Evolutionary conservation across 208 protist species (phyloP), one percentile per base, ranked within the genome.

Genomic region (Leishmania arabica): DNA sequence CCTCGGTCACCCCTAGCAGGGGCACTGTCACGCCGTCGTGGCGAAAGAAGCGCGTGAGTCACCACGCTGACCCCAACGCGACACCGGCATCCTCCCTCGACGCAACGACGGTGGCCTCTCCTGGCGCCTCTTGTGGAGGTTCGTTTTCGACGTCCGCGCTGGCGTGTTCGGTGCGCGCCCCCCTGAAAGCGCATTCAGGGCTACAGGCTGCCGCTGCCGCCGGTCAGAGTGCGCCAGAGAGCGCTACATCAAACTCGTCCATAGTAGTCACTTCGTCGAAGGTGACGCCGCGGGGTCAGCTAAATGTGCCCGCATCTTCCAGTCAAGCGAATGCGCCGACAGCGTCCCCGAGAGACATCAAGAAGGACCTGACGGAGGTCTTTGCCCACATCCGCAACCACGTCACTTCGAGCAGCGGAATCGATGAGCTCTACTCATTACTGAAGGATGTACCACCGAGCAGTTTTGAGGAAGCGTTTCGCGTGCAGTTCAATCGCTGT

Each of bases 351-450:
- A 42, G 34, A 3, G 74, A 78, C 21, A 60, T 81, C 13, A 87
- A 79, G 80, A 88, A 72, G 71, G 84, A 83, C 69, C 75, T 97
- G 51, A 79, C 80, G 2, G 80, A 75, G 62, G 93, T 97, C 64
- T 97, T 97, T 78, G 62, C 78, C 34, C 88, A 87, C 24, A 95
- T 96, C 76, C 92, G 95, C 34, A 95, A 95, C 83, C 93, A 97
- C 75, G 51, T 89, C 60, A 96, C 95, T 19, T 94, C 95, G 27
- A 79, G 79, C 21, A 75, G 90, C 49, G 95, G 95, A 17, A 93
- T 97, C 71, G 88, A 92, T 15, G 93, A 97, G 64, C 86, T 97
- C 1, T 97, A 96, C 79, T 62, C 27, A 31, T 93, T 90, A 45
- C 64, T 96, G 11, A 72, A 86, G 78, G 47, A 86, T 42, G 64